These are phyloP conservation scores for Candida insectalens DNA, from an alignment of 805 yeast species.

Conservation along the genomic window DNA sequence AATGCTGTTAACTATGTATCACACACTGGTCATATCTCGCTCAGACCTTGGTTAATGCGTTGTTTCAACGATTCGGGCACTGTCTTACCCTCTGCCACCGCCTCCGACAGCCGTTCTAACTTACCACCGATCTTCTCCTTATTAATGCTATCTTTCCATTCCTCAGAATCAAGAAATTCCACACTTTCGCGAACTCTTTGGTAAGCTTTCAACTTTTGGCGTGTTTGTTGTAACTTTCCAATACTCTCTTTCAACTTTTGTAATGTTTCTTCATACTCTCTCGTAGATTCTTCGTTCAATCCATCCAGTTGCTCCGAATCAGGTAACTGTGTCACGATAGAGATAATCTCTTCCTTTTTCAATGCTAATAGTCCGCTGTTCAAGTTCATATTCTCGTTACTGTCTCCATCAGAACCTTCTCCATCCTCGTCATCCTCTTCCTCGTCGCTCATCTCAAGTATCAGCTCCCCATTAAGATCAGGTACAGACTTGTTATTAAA, in stretches of 20 bases:
- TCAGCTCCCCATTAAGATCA: conserved; percentile 14
- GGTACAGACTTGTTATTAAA: conserved; percentile 14
- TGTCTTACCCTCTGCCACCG: too few species aligned
- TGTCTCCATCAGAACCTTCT: conserved; percentile 1
- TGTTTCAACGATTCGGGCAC: too few species aligned
- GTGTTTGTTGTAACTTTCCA: conserved; percentile 6
- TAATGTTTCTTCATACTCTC: conserved; percentile 14
- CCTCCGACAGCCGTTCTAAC: too few species aligned
- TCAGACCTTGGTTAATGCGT: too few species aligned
- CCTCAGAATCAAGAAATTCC: neutral
- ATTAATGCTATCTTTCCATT: too few species aligned
- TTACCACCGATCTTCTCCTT: too few species aligned
- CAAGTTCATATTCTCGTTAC: conserved; percentile 10
- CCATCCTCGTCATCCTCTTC: conserved; percentile 2
- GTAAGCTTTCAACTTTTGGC: conserved; percentile 12
- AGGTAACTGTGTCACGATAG: conserved; percentile 23
- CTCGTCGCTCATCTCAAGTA: neutral
- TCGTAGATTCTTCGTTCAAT: conserved; percentile 13
- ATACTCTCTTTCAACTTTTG: conserved; percentile 10
- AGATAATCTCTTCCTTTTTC: conserved; percentile 15
- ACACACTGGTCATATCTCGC: too few species aligned
- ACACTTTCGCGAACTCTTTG: neutral
- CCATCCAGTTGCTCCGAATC: conserved; percentile 12
- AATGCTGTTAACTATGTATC: too few species aligned
- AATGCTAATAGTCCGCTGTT: conserved; percentile 14